phyloP scores from a whole-genome alignment of 257 asterid species.

The Jacaranda mimosifolia region DNA sequence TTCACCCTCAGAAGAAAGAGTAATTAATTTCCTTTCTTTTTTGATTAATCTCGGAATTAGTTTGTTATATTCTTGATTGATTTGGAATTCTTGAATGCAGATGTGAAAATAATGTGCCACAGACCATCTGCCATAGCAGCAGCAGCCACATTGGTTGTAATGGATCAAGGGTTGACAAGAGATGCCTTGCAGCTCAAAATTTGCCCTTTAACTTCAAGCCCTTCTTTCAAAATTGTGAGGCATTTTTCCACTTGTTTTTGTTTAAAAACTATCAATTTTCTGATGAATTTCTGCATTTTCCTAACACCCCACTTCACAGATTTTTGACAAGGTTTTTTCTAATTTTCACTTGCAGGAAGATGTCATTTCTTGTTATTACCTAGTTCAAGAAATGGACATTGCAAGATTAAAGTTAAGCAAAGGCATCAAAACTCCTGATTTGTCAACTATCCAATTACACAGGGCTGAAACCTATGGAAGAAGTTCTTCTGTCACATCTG shows the following conservation, averaged over 20 bases:
- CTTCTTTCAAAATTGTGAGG: slow-evolving; percentile 54
- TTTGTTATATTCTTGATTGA: neutral
- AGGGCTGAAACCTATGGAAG: slow-evolving; percentile 40
- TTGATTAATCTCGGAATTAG: neutral
- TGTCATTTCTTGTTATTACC: slow-evolving; percentile 48
- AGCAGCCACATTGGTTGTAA: slow-evolving; percentile 65
- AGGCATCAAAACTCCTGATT: slow-evolving; percentile 47
- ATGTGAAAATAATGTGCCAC: slow-evolving; percentile 48
- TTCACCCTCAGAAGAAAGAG: neutral
- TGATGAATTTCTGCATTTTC: neutral
- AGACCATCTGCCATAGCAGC: slow-evolving; percentile 70
- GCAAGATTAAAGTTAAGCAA: slow-evolving; percentile 29
- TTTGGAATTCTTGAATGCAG: slow-evolving; percentile 45
- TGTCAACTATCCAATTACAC: slow-evolving; percentile 49
- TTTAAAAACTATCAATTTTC: neutral
- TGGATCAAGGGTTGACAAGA: slow-evolving; percentile 51
- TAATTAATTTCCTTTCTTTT: neutral
- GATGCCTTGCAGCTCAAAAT: slow-evolving; percentile 49
- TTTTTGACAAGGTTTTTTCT: neutral
- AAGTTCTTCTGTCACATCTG: slow-evolving; percentile 38
- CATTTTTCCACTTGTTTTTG: neutral
- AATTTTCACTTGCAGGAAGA: slow-evolving; percentile 50
- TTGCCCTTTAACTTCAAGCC: slow-evolving; percentile 36
- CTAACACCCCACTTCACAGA: neutral
- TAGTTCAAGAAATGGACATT: slow-evolving; percentile 41